These are phyloP conservation scores for Dalbergia cultrata DNA, from an alignment of 306 rosid genomes.

Conservation along the genomic window DNA sequence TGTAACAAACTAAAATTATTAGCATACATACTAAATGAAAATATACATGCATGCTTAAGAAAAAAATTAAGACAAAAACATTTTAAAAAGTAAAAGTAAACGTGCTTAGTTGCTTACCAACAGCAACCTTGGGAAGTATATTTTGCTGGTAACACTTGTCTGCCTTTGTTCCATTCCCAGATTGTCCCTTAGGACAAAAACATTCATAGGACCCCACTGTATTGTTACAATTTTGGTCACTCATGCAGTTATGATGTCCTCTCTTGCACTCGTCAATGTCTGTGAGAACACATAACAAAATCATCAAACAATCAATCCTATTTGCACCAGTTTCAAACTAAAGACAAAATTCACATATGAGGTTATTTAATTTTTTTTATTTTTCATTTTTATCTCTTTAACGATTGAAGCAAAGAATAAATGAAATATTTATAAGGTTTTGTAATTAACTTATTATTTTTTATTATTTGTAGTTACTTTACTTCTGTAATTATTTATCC, in stretches of 20 bases:
- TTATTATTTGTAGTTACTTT: too few relatives aligned
- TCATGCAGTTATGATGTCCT: background rate
- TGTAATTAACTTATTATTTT: too few relatives aligned
- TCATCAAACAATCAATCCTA: background rate
- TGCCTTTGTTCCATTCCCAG: background rate
- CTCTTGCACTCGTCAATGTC: slow-evolving; percentile 17
- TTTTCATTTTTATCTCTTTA: too few relatives aligned
- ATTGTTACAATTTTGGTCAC: background rate
- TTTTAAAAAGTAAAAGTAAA: background rate
- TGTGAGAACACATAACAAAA: background rate
- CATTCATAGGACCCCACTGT: background rate
- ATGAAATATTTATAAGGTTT: too few relatives aligned
- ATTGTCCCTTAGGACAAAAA: background rate
- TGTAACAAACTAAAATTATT: background rate
- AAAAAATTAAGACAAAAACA: background rate
- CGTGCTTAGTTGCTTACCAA: background rate
- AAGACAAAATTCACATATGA: too few relatives aligned
- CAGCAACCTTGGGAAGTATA: background rate
- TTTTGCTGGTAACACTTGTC: background rate
- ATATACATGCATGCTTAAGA: background rate
- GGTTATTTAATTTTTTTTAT: too few relatives aligned
- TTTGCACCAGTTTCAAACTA: too few relatives aligned
- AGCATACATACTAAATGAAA: background rate
- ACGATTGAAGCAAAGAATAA: too few relatives aligned
- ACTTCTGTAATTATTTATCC: too few relatives aligned